phyloP scores from a whole-genome alignment of 768 basidiomycete genomes.

The Podaxis carcinomalis region DNA sequence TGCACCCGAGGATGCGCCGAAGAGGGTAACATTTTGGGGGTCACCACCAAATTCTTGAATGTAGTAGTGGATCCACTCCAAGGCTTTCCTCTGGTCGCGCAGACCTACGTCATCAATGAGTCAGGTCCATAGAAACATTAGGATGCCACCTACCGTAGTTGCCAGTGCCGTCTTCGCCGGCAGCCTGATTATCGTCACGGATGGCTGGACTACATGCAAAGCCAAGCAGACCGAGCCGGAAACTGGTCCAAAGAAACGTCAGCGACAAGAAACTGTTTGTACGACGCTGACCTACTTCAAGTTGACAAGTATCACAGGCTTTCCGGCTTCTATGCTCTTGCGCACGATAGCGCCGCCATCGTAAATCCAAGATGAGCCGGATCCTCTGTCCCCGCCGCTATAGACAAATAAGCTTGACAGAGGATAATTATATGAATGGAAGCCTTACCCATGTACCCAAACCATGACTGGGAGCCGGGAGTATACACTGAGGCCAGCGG shows the following conservation, averaged over 20 bases:
- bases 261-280: background rate
- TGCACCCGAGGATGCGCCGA: slow-evolving; percentile 48
- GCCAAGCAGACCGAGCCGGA: slow-evolving; percentile 73
- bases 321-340: slow-evolving; percentile 56
- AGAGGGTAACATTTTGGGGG: slow-evolving; percentile 50
- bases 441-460: slow-evolving; percentile 74
- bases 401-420: slow-evolving; percentile 12
- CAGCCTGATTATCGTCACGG: slow-evolving; percentile 59
- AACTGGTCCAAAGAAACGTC: slow-evolving; percentile 36
- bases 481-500: slow-evolving; percentile 46
- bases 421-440: slow-evolving; percentile 19
- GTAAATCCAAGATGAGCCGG: slow-evolving; percentile 74
- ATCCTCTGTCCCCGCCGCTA: slow-evolving; percentile 70
- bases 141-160: slow-evolving; percentile 58
- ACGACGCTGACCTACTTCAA: slow-evolving; percentile 55
- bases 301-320: slow-evolving; percentile 67
- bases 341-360: slow-evolving; percentile 71
- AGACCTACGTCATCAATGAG: slow-evolving; percentile 37
- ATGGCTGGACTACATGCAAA: slow-evolving; percentile 67
- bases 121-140: background rate
- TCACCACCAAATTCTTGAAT: slow-evolving; percentile 68
- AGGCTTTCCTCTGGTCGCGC: slow-evolving; percentile 58
- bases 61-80: slow-evolving; percentile 59
- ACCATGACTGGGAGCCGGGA: slow-evolving; percentile 74
- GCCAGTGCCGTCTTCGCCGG: slow-evolving; percentile 68